phyloP scores from a whole-genome alignment of 805 yeast genomes.

The Metschnikowia corniflorae region DNA sequence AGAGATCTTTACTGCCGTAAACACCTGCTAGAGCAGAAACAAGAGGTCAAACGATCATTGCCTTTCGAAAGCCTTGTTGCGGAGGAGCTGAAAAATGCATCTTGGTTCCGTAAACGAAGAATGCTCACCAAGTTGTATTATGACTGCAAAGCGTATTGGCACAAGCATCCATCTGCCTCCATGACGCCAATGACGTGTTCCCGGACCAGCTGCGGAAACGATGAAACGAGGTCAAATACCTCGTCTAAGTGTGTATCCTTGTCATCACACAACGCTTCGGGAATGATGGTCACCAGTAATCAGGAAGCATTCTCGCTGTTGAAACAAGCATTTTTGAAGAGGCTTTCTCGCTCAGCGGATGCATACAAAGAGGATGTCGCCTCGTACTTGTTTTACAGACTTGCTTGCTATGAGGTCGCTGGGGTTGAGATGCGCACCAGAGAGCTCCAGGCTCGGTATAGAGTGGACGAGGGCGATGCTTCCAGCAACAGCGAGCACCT shows the following conservation, averaged over 20 bases:
- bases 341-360: conserved; percentile 12
- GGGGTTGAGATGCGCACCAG: conserved; percentile 13
- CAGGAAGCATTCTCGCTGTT: conserved; percentile 11
- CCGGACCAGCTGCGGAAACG: conserved; percentile 12
- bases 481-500: too few relatives aligned
- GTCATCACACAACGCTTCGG: conserved; percentile 3
- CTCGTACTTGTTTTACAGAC: conserved; percentile 20
- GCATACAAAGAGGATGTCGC: conserved; percentile 17
- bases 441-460: conserved; percentile 16
- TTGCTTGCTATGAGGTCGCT: conserved; percentile 12
- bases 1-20: conserved; percentile 12
- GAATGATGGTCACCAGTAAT: neutral
- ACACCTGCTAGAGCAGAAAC: conserved; percentile 15
- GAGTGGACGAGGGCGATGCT: conserved; percentile 5
- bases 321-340: conserved; percentile 11
- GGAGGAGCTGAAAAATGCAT: conserved; percentile 11
- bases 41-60: conserved; percentile 10
- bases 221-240: neutral
- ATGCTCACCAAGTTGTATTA: conserved; percentile 11
- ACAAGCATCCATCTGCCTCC: conserved; percentile 6
- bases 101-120: conserved; percentile 12
- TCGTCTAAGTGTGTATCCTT: conserved; percentile 11
- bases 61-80: conserved; percentile 13
- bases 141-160: conserved; percentile 16
- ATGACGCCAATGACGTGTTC: conserved; percentile 13